Evolutionary conservation across 2,329 filamentous ascomycete species (phyloP).

Genomic region (Penicillium polonicum): DNA sequence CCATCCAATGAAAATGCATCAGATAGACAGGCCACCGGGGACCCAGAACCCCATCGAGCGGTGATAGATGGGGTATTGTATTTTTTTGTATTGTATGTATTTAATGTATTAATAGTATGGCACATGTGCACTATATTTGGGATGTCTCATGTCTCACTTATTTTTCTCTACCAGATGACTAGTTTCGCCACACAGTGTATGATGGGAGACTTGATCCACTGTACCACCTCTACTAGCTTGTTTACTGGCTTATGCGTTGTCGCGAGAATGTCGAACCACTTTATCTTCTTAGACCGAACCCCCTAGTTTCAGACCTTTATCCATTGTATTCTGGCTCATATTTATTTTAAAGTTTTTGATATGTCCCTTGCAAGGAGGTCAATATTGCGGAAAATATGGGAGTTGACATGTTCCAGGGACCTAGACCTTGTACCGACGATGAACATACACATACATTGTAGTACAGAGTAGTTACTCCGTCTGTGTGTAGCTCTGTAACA

Average conservation of each 20-base stretch:
- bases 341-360: constrained; percentile 2
- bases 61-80: constrained; percentile 3
- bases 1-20: neutral
- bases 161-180: constrained; percentile 5
- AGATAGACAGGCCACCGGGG: neutral
- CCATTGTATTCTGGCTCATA: neutral
- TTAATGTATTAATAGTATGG: neutral
- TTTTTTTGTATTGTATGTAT: neutral
- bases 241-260: neutral
- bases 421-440: neutral
- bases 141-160: constrained; percentile 8
- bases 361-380: constrained; percentile 2
- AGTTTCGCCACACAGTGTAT: constrained; percentile 6
- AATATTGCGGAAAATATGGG: neutral
- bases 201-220: constrained; percentile 5
- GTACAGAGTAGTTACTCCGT: neutral
- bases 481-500: neutral
- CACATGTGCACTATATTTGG: constrained; percentile 9
- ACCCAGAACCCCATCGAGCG: neutral
- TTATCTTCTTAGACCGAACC: neutral
- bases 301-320: constrained; percentile 8
- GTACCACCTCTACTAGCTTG: neutral
- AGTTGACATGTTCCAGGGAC: constrained; percentile 1
- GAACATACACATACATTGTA: neutral
- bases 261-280: constrained; percentile 4